These are phyloP conservation scores for Mercurialis annua DNA, from an alignment of 345 rosid genomes.

Conservation along the genomic window DNA sequence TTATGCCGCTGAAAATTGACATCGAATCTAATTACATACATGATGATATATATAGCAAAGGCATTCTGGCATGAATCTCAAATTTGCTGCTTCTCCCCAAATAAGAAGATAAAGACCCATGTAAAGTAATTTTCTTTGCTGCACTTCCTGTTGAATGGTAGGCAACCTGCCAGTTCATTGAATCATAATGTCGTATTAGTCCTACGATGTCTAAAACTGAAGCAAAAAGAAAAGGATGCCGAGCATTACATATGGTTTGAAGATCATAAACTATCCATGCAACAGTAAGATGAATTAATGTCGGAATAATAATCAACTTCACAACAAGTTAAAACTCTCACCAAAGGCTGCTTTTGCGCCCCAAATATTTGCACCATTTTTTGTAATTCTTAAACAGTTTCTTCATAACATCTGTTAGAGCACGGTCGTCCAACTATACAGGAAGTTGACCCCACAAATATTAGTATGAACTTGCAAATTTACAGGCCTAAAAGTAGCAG, in stretches of 20 bases:
- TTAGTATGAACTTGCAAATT: constrained; percentile 5
- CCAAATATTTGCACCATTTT: constrained; percentile 65
- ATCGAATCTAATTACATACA: constrained; percentile 42
- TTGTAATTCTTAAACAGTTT: constrained; percentile 58
- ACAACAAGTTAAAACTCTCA: constrained; percentile 25
- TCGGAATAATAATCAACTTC: background rate
- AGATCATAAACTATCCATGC: background rate
- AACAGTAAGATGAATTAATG: background rate
- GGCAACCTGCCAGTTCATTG: constrained; percentile 63
- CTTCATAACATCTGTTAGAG: constrained; percentile 57
- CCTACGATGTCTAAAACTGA: background rate
- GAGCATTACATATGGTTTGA: background rate
- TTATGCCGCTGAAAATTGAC: background rate
- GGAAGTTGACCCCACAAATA: background rate
- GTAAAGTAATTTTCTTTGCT: constrained; percentile 86
- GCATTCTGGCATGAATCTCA: constrained; percentile 98
- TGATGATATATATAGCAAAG: constrained; percentile 97
- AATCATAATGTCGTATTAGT: background rate
- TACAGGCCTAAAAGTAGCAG: constrained; percentile 6
- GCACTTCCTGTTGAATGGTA: constrained; percentile 92
- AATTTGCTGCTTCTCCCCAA: constrained; percentile 98
- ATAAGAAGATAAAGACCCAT: constrained; percentile 94
- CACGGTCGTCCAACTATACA: constrained; percentile 54
- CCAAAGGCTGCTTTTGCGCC: constrained; percentile 67
- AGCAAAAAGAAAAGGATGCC: background rate